Evolutionary conservation across 1,284 basidiomycete genomes (phyloP), one percentile per base, ranked within the genome.

Genomic region (Laetiporus sulphureus): DNA sequence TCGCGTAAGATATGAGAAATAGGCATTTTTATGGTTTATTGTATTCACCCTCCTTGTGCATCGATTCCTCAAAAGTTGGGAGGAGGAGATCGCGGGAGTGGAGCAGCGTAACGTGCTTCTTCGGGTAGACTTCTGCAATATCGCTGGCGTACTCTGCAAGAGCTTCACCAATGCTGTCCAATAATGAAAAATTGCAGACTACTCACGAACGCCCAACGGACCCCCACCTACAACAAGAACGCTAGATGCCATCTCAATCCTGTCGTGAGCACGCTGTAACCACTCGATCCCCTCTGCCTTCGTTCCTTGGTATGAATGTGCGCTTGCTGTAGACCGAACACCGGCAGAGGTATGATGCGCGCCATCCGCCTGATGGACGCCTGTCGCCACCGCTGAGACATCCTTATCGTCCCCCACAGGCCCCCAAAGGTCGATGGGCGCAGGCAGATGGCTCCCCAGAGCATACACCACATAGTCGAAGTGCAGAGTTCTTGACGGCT

Each of bases 101-200:
- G 0, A 87, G 62, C n/a, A 87, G 66, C 0, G 81, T 83, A 2
- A 87, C 74, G 2, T 61, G 55, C 55, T 79, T 81, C 21, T 59
- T 54, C 0, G 80, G 79, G 50, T 77, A 72, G 13, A 79, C 54
- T 11, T 75, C 73, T 23, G 75, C 75, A 48, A 86, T 78, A 56
- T 88, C 84, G 1, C 78, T 75, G 1, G 83, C 80, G 50, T 80
- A 80, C 58, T 87, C 72, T 78, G 48, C 29, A 27, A 8, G n/a
- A n/a, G n/a, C n/a, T n/a, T n/a, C 43, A 13, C 6, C 18, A 8
- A 23, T 16, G 13, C 1, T 11, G 29, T 16, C 21, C 19, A 6
- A 22, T 42, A 19, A 36, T 13, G 1, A 22, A 6, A n/a, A 3
- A 33, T 29, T 5, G 16, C 5, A 3, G 10, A 7, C 23, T 4